Conservation (phyloP, 2,329 filamentous ascomycete species). For the Penicillium sp. region DNA sequence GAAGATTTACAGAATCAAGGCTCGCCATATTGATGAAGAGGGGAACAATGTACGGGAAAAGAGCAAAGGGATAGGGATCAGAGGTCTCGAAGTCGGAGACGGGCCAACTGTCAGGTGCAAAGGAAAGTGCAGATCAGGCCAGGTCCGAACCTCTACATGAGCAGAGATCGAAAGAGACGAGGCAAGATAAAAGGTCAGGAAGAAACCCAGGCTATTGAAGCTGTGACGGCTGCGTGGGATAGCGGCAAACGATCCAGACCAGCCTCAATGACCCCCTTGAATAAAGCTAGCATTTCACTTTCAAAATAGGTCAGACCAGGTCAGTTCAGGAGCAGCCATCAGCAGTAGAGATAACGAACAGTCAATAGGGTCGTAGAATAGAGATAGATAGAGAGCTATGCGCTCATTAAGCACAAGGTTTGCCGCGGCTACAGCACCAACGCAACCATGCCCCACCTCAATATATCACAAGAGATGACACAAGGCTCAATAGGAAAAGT, state of each 20-base stretch:
- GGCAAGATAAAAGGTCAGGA: not conserved
- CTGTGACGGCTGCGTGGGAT: not conserved
- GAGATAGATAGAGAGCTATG: conserved; percentile 4
- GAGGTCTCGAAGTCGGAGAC: not conserved
- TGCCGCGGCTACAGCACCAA: conserved; percentile 11
- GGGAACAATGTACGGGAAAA: not conserved
- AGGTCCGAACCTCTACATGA: conserved; percentile 5
- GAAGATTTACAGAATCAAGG: conserved; percentile 29
- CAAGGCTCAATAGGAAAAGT: not conserved
- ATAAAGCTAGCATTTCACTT: conserved; percentile 22
- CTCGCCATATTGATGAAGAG: conserved; percentile 28
- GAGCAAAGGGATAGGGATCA: conserved; percentile 2
- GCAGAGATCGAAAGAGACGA: not conserved
- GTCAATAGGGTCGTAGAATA: not conserved
- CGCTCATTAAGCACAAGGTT: conserved; percentile 7
- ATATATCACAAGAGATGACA: not conserved
- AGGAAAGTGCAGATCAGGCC: not conserved
- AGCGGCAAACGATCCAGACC: conserved; percentile 8
- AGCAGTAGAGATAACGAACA: not conserved
- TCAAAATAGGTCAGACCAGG: not conserved
- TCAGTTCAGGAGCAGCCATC: conserved; percentile 2
- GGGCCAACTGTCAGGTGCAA: not conserved
- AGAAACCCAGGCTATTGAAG: not conserved
- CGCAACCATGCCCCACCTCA: conserved; percentile 12
- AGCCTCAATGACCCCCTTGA: conserved; percentile 20